These are phyloP conservation scores for Alternaria ethzedia DNA, from an alignment of 2,329 filamentous ascomycete genomes.

Conservation along the genomic window DNA sequence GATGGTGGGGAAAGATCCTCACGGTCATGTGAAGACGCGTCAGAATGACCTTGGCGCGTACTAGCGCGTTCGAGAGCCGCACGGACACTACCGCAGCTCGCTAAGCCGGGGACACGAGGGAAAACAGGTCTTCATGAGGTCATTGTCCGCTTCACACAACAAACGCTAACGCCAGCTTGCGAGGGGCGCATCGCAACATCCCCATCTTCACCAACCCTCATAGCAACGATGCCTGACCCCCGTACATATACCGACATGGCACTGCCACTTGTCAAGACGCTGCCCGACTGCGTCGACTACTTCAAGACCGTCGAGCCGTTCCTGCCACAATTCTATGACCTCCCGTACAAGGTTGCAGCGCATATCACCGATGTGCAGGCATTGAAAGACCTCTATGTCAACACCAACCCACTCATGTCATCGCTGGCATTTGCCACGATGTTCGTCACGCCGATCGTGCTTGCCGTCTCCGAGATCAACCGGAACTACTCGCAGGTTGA, in stretches of 20 bases:
- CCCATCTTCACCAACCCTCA: background rate
- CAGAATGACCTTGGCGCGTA: background rate
- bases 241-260: slow-evolving; percentile 48
- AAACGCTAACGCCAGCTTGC: background rate
- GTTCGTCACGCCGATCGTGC: slow-evolving; percentile 72
- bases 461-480: slow-evolving; percentile 82
- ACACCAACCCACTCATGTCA: slow-evolving; percentile 84
- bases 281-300: slow-evolving; percentile 80
- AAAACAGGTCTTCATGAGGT: slow-evolving; percentile 35
- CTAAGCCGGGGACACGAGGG: slow-evolving; percentile 10
- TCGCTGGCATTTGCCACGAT: slow-evolving; percentile 74
- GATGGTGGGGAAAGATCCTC: background rate
- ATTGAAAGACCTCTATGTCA: slow-evolving; percentile 74
- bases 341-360: slow-evolving; percentile 57
- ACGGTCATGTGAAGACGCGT: slow-evolving; percentile 48
- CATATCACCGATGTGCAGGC: slow-evolving; percentile 66
- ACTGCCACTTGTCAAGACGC: slow-evolving; percentile 71
- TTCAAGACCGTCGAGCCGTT: slow-evolving; percentile 77
- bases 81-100: slow-evolving; percentile 18
- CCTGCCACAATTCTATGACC: slow-evolving; percentile 66
- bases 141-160: slow-evolving; percentile 19
- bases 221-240: slow-evolving; percentile 53
- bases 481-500: slow-evolving; percentile 98
- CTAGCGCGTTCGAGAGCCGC: slow-evolving; percentile 26
- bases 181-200: slow-evolving; percentile 5